Base-by-base conservation (phyloP, 129 eudicot species). In the Scalesia atractyloides region DNA sequence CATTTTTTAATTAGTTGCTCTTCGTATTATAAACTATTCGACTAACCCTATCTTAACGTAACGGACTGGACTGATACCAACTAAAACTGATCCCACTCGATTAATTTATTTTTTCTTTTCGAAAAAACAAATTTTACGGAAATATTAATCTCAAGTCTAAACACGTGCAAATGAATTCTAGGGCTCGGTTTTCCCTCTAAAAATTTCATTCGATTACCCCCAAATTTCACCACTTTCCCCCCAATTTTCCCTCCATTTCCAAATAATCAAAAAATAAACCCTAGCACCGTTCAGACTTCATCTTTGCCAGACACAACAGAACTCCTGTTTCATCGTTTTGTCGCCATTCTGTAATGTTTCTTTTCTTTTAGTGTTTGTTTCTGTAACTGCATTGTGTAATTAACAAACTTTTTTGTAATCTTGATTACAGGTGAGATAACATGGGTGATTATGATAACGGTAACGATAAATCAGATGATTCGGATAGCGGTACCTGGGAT, bases 361-460 rank as follows among this genome's bases (percentile, higher is more conserved):
- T 7, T 6, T 15, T 14, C 13, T 56, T 14, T 8, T 1, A 14
- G 1, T 74, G 11, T 43, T 0, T 64, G 7, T 1, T 62, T 74
- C 51, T 30, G 49, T 39, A 6, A 11, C 33, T 36, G 68, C 44
- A 44, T 44, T 72, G 22, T 56, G 50, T 12, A 52, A 24, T 20
- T 54, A 64, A 37, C 64, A 47, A 24, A 22, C 12, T 72, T 3
- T 16, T 16, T 72, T 47, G 30, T 30, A 5, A 22, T 62, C 36
- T 57, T 59, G 37, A 58, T 18, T 73, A 76, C 71, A 63, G 72
- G 66, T 74, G 81, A 77, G 13, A 61, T 69, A 62, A 43, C 5
- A 88, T 89, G 96, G 87, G 87, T 71, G 85, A 64, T 24, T 24
- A 24, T 34, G 63, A 10, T n/a, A n/a, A n/a, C n/a, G n/a, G n/a